Evolutionary conservation across 208 protist species (phyloP).

Genomic region (Porcisia hertigi): DNA sequence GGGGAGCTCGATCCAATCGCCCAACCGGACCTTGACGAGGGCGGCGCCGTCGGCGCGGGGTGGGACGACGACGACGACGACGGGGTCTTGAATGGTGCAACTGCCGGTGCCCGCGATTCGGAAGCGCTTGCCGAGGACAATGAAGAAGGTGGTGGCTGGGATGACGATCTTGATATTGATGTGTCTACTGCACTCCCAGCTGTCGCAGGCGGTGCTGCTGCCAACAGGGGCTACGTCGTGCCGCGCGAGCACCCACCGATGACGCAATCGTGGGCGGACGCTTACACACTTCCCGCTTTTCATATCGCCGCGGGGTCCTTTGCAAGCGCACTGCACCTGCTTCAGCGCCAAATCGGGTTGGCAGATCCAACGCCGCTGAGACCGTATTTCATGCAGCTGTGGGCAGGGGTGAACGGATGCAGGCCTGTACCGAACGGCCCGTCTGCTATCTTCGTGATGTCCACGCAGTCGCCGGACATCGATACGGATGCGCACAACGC

Average conservation of each 20-base stretch:
- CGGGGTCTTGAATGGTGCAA: constrained; percentile 8
- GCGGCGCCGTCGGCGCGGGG: constrained; percentile 40
- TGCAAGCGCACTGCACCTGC: constrained; percentile 88
- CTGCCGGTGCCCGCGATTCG: constrained; percentile 16
- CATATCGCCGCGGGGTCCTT: constrained; percentile 97
- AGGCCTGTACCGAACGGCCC: constrained; percentile 45
- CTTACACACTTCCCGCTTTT: constrained; percentile 85
- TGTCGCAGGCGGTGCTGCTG: constrained; percentile 4
- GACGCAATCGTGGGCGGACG: constrained; percentile 81
- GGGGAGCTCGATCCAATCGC: constrained; percentile 45
- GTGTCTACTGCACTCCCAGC: constrained; percentile 29
- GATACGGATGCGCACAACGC: constrained; percentile 40
- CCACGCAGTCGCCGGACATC: constrained; percentile 36
- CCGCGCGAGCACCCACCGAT: constrained; percentile 60
- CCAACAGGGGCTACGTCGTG: constrained; percentile 35
- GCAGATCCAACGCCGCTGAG: constrained; percentile 91
- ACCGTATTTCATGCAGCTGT: constrained; percentile 88
- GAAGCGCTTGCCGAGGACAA: neutral
- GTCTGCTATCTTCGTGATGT: constrained; percentile 43
- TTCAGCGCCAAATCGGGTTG: constrained; percentile 91
- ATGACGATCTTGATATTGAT: constrained; percentile 82
- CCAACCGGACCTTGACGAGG: constrained; percentile 31
- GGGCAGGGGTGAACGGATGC: constrained; percentile 63
- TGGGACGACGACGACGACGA: constrained; percentile 64
- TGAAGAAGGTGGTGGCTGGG: constrained; percentile 58